Base-by-base conservation (phyloP, 495 filamentous ascomycete genomes). In the Mytilinidion resinicola region DNA sequence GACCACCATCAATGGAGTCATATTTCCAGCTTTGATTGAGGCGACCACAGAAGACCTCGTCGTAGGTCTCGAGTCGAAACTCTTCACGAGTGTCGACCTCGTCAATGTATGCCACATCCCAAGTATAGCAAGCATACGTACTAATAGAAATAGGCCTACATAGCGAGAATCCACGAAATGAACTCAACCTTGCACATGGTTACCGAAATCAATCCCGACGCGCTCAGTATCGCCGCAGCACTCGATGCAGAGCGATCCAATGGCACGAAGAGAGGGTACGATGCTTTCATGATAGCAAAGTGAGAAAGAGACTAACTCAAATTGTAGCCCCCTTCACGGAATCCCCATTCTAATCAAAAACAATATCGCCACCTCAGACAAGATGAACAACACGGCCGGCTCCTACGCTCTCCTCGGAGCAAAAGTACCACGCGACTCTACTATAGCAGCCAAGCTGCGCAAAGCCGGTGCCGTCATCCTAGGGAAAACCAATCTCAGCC, bases 311-410 rank as follows among this genome's bases (percentile, higher is more conserved):
- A 30, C 20, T 47, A 1, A 19, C 48, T 20, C 12, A 43, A 7
- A n/a, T 37, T 9, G 17, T 33, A 77, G 77, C 10, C 78, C 79
- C 4, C 72, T 87, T 3, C 83, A 89, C 70, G 85, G 85, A 12
- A 77, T 89, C 36, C 85, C 85, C 0, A 79, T 88, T 43, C 63
- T 88, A 11, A 77, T 88, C 67, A 88, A 89, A 70, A 79, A 85
- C 65, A 90, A 87, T 72, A 88, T 89, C 55, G 86, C 80, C 19
- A 85, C 82, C 1, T 78, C 77, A 48, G 87, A 89, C 59, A 76
- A 78, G 43, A 83, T 89, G 84, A 80, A 85, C 65, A 87, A 85
- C 20, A 86, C 68, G 64, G 83, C 81, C 14, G 83, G 84, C 7
- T 86, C 82, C 0, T 84, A 72, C 48, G 73, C 80, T 8, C 69